Conservation (phyloP, 2,329 filamentous ascomycete genomes). For the Penicillium aurantiogriseum region DNA sequence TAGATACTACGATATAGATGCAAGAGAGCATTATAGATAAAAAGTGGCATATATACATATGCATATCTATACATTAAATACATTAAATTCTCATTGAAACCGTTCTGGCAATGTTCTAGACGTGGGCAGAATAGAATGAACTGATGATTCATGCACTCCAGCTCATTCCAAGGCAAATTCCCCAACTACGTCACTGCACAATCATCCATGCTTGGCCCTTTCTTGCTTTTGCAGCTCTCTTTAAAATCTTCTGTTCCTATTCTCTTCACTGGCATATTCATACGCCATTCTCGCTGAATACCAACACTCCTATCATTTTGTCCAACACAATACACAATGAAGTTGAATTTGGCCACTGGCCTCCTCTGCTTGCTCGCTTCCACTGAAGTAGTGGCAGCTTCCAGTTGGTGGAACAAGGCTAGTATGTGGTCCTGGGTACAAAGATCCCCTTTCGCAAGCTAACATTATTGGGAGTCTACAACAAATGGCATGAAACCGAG, state of each 20-base stretch:
- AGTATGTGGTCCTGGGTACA: slow-evolving; percentile 56
- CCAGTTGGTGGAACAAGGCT: slow-evolving; percentile 81
- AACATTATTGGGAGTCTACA: slow-evolving; percentile 66
- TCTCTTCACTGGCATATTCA: slow-evolving; percentile 4
- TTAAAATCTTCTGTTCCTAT: background rate
- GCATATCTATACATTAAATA: background rate
- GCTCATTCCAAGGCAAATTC: slow-evolving; percentile 18
- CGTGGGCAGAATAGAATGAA: background rate
- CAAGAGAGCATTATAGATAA: background rate
- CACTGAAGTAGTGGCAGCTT: slow-evolving; percentile 64
- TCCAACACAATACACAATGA: slow-evolving; percentile 60
- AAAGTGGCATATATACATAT: background rate
- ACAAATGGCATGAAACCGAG: slow-evolving; percentile 98
- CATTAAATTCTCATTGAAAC: background rate
- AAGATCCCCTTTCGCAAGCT: background rate
- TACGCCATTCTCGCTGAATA: background rate
- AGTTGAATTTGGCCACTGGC: slow-evolving; percentile 66
- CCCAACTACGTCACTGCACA: slow-evolving; percentile 35
- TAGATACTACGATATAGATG: background rate
- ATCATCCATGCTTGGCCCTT: slow-evolving; percentile 26
- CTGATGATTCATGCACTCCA: slow-evolving; percentile 28
- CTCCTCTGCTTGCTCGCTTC: slow-evolving; percentile 71
- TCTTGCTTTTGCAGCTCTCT: slow-evolving; percentile 10
- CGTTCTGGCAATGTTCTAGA: background rate
- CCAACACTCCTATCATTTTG: background rate